phyloP scores from a whole-genome alignment of 768 basidiomycete species.

The Cystofilobasidium bisporidii region DNA sequence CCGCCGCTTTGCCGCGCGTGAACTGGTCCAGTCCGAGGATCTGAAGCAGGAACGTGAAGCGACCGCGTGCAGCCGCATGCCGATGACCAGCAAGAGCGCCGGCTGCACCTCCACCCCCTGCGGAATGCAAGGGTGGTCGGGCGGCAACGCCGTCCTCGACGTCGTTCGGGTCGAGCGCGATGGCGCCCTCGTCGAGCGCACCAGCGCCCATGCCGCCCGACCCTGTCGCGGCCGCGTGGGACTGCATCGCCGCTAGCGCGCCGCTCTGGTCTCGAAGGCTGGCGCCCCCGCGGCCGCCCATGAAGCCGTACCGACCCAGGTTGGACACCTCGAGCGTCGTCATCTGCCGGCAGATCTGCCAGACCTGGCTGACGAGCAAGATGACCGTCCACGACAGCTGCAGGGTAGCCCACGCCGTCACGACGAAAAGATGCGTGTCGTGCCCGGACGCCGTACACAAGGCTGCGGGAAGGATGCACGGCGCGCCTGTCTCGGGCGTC shows the following conservation, averaged over 20 bases:
- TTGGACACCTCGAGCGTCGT: slow-evolving; percentile 94
- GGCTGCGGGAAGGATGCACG: slow-evolving; percentile 58
- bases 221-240: background rate
- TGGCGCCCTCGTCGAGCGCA: background rate
- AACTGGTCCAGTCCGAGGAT: slow-evolving; percentile 89
- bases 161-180: slow-evolving; percentile 18
- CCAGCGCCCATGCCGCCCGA: no score
- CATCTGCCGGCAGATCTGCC: slow-evolving; percentile 89
- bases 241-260: slow-evolving; percentile 32
- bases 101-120: slow-evolving; percentile 33
- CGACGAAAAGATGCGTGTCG: slow-evolving; percentile 75
- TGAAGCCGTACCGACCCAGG: slow-evolving; percentile 87
- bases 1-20: slow-evolving; percentile 78
- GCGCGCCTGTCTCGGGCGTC: slow-evolving; percentile 44
- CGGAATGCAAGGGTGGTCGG: slow-evolving; percentile 28
- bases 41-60: slow-evolving; percentile 56
- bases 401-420: slow-evolving; percentile 74
- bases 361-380: slow-evolving; percentile 72
- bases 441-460: slow-evolving; percentile 60
- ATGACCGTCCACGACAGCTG: slow-evolving; percentile 92
- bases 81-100: slow-evolving; percentile 20
- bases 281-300: slow-evolving; percentile 66
- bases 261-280: slow-evolving; percentile 39
- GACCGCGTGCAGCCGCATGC: slow-evolving; percentile 27
- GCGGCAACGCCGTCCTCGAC: slow-evolving; percentile 35